phyloP scores from a whole-genome alignment of 1,284 basidiomycete species.

The Athelia sp. region DNA sequence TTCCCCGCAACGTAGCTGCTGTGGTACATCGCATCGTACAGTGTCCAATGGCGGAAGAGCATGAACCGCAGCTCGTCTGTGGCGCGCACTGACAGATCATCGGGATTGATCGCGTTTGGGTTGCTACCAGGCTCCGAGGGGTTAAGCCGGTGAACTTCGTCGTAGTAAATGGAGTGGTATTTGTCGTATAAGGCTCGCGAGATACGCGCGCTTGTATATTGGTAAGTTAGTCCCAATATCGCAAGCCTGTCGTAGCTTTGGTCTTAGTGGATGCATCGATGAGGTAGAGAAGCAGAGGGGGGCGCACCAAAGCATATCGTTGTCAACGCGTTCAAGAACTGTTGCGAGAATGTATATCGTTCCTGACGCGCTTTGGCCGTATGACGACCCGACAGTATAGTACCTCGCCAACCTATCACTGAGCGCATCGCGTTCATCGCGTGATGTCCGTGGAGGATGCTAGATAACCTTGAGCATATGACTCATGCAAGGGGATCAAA shows the following conservation, averaged over 20 bases:
- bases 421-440: constrained; percentile 65
- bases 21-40: constrained; percentile 98
- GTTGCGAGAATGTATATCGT: constrained; percentile 91
- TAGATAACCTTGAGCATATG: constrained; percentile 5
- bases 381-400: constrained; percentile 82
- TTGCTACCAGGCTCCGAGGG: constrained; percentile 26
- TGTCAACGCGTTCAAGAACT: constrained; percentile 85
- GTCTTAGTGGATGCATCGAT: no score
- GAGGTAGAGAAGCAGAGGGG: no score
- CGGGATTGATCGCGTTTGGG: constrained; percentile 56
- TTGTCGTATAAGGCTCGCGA: constrained; percentile 84
- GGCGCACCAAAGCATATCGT: constrained; percentile 89
- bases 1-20: constrained; percentile 95
- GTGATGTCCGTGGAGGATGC: constrained; percentile 42
- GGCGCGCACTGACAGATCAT: constrained; percentile 77
- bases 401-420: constrained; percentile 71
- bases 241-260: constrained; percentile 63
- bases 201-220: constrained; percentile 87
- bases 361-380: constrained; percentile 87
- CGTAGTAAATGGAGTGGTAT: constrained; percentile 73
- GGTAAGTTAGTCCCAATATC: constrained; percentile 90
- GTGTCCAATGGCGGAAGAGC: constrained; percentile 94
- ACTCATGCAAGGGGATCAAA: constrained; percentile 3
- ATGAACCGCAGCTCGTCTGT: constrained; percentile 91
- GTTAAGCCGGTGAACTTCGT: constrained; percentile 85